Evolutionary conservation across 176 grass and related monocot species (phyloP).

Genomic region (Cymbopogon citratus): DNA sequence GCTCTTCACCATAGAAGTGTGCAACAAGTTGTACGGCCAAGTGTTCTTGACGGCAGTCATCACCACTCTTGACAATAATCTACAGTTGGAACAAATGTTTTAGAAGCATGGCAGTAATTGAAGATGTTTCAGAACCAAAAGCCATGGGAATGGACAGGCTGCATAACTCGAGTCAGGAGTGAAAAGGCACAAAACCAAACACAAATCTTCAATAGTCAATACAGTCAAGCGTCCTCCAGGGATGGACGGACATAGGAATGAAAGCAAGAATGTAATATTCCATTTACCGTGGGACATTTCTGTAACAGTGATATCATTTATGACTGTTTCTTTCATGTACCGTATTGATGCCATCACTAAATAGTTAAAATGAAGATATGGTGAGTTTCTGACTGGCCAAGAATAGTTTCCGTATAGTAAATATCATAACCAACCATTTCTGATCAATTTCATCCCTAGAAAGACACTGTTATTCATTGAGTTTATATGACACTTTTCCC

Average conservation of each 20-base stretch:
- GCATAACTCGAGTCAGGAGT: neutral
- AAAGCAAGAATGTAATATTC: neutral
- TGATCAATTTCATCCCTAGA: neutral
- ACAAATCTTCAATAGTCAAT: neutral
- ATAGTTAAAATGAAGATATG: neutral
- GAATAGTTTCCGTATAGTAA: neutral
- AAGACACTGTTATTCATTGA: neutral
- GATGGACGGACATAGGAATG: neutral
- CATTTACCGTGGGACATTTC: neutral
- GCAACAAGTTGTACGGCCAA: conserved; percentile 96
- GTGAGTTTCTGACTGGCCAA: neutral
- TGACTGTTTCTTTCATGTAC: neutral
- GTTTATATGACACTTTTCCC: neutral
- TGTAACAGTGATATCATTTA: neutral
- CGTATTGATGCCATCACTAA: neutral
- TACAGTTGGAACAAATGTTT: conserved; percentile 33
- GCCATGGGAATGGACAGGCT: neutral
- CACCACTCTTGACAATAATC: conserved; percentile 99
- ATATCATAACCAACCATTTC: neutral
- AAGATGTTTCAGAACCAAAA: conserved; percentile 12
- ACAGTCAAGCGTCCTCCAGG: neutral
- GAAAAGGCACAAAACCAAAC: neutral
- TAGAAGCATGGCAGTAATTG: neutral
- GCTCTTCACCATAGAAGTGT: conserved; percentile 91
- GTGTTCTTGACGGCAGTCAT: conserved; percentile 98